Percentiles rank a stretch among this genome's conserved stretches.
Conservation (phyloP, 2,329 filamentous ascomycete species). For the Penicillium brasilianum region DNA sequence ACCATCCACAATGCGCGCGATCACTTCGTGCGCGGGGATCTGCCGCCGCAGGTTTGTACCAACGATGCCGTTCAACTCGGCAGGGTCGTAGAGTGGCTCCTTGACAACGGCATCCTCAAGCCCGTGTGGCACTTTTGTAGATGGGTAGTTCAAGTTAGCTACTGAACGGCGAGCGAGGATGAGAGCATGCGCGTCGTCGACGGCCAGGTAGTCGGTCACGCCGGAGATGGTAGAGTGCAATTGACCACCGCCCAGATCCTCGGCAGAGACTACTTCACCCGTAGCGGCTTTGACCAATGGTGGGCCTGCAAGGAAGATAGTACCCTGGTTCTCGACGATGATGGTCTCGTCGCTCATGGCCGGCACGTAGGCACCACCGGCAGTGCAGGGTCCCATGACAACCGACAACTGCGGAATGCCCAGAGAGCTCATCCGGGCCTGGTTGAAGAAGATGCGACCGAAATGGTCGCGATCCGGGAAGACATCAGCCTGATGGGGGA, state of each 20-base stretch:
- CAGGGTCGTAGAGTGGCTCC: conserved; percentile 79
- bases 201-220: conserved; percentile 92
- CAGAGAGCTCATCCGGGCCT: conserved; percentile 86
- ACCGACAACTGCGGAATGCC: conserved; percentile 93
- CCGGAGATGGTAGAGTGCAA: conserved; percentile 90
- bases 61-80: conserved; percentile 85
- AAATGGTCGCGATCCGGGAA: conserved; percentile 96
- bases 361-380: conserved; percentile 92
- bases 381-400: conserved; percentile 97
- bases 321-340: conserved; percentile 93
- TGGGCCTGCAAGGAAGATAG: conserved; percentile 94
- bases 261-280: conserved; percentile 85
- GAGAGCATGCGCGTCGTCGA: conserved; percentile 90
- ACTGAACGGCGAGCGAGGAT: conserved; percentile 83
- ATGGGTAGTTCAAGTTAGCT: conserved; percentile 87
- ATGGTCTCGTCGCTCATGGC: conserved; percentile 98
- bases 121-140: conserved; percentile 44
- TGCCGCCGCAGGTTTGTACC: conserved; percentile 87
- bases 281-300: conserved; percentile 96
- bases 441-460: conserved; percentile 97
- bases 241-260: conserved; percentile 87
- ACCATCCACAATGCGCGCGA: conserved; percentile 89
- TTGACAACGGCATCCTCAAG: conserved; percentile 53
- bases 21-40: conserved; percentile 85
- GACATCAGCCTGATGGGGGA: conserved; percentile 93